phyloP scores from a whole-genome alignment of 1,139 yeast species.

The Pneumocystis jirovecii region DNA sequence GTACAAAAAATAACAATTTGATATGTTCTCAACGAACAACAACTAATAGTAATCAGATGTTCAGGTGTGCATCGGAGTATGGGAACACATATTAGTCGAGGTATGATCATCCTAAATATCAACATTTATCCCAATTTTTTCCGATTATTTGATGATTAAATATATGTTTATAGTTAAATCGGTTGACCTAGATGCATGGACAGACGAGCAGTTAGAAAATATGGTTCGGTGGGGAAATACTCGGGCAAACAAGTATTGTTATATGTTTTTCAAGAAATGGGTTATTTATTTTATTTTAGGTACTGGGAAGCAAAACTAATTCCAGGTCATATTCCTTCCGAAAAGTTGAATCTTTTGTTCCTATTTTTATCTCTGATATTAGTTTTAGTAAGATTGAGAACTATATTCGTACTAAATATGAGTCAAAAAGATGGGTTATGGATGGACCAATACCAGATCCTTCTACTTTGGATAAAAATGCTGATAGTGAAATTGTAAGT shows the following conservation, averaged over 20 bases:
- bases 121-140: background rate
- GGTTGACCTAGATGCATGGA: conserved; percentile 93
- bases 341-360: conserved; percentile 19
- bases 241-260: conserved; percentile 44
- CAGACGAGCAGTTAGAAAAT: conserved; percentile 73
- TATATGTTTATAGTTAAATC: conserved; percentile 43
- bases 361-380: background rate
- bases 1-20: conserved; percentile 9
- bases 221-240: conserved; percentile 81
- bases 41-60: conserved; percentile 33
- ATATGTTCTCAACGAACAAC: background rate
- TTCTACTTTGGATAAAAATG: conserved; percentile 24
- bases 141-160: conserved; percentile 29
- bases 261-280: too few relatives aligned
- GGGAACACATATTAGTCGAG: conserved; percentile 70
- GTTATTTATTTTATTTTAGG: conserved; percentile 10
- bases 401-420: conserved; percentile 83
- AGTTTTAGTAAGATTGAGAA: conserved; percentile 55
- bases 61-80: conserved; percentile 89
- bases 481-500: conserved; percentile 9
- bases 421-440: conserved; percentile 68
- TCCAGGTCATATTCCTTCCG: conserved; percentile 59
- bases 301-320: conserved; percentile 76
- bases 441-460: conserved; percentile 46
- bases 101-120: conserved; percentile 12